Evolutionary conservation across 2,329 filamentous ascomycete species (phyloP).

Genomic region (Nemania abortiva): DNA sequence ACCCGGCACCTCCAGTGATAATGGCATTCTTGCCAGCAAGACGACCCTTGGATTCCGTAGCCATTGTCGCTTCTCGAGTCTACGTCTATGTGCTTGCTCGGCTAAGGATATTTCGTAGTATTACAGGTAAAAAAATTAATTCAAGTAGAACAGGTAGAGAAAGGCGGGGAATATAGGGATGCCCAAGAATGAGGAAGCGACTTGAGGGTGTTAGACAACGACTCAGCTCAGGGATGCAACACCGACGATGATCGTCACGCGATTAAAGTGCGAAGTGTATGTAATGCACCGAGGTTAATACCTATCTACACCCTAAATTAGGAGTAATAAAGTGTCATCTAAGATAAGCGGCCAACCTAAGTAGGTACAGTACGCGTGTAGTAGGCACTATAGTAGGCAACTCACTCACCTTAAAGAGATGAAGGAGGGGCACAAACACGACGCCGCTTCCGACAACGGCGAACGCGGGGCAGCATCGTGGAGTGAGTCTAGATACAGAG

Average conservation of each 20-base stretch:
- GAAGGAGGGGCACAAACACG: constrained; percentile 32
- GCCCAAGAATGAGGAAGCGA: not conserved
- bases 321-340: not conserved
- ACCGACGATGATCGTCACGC: constrained; percentile 7
- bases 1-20: constrained; percentile 89
- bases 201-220: not conserved
- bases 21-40: constrained; percentile 73
- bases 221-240: not conserved
- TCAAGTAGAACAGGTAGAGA: not conserved
- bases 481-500: constrained; percentile 1
- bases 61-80: constrained; percentile 41
- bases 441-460: constrained; percentile 40
- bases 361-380: not conserved
- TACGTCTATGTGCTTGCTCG: not conserved
- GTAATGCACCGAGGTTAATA: not conserved
- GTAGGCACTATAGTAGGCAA: not conserved
- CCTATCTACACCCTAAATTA: constrained; percentile 17
- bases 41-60: constrained; percentile 58
- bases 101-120: not conserved
- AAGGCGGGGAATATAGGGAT: not conserved
- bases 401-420: constrained; percentile 1
- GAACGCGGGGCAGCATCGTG: constrained; percentile 28
- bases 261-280: not conserved
- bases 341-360: constrained; percentile 18
- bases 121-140: not conserved